Base-by-base conservation (phyloP, 306 rosid species). In the Comarum palustre region DNA sequence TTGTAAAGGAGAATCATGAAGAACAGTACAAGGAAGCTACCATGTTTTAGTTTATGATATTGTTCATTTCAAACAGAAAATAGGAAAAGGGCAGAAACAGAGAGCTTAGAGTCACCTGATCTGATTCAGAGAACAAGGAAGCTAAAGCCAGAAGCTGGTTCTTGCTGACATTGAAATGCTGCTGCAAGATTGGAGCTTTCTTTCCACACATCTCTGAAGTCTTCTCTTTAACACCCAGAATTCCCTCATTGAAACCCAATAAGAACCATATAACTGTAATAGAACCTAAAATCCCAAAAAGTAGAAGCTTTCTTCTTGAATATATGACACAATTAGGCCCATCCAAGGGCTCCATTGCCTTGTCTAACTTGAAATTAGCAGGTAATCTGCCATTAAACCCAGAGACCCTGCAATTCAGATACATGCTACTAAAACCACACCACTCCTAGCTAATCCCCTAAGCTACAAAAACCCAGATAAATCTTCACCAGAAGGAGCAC, bases 131-230 rank as follows among this genome's bases (percentile, higher is more conserved):
- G 82, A 89, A 84, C 46, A 77, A 58, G 65, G 96, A 84, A 66
- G 81, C 84, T 74, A 88, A 82, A 65, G 83, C 86, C 24, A 78
- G 89, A 84, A 89, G 85, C 70, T 85, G 90, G 67, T 80, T 76
- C 69, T 75, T 83, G 85, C 91, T 91, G 71, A 89, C 83, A 82
- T 94, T 94, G 86, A 83, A 80, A 79, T 83, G 85, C 50, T 84
- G 90, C 64, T 86, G 82, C 85, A 88, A 80, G 76, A 72, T 64
- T 80, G 82, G 74, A 78, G 88, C 72, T 54, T 82, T 85, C 74
- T 72, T 84, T 67, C 84, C 87, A 79, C 89, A 80, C 50, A 74
- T 76, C 57, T 70, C 71, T 67, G 71, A 65, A 45, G 63, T 82
- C 72, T 73, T 80, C 72, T 77, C 84, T 78, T 82, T 81, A 68